Evolutionary conservation across 768 basidiomycete species (phyloP), one percentile per base, ranked within the genome.

Genomic region (Lactarius akahatsu): DNA sequence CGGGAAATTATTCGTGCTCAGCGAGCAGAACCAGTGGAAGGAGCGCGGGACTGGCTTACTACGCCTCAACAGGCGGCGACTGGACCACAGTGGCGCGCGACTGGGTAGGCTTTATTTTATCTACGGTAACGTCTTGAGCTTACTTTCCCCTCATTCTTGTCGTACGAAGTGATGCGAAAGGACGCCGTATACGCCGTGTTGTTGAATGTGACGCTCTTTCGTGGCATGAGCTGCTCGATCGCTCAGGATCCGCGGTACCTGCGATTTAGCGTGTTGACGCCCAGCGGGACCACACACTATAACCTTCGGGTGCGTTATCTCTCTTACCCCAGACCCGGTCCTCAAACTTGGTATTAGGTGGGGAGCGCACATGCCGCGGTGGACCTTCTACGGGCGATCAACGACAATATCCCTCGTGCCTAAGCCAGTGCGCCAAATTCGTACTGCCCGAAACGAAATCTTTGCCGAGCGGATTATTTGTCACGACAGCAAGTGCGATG

Each of bases 211-310:
- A 85, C 87, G 57, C 78, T 93, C 61, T 93, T 92, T 80, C 79
- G 80, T 71, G 91, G 91, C 38, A 93, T 93, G 90, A 82, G 81
- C 63, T 90, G 87, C 75, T 79, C 78, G 65, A 72, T 89, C 63
- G 88, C 89, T 20, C 89, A 90, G 73, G 91, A 93, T 72, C 89
- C 90, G 20, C 84, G 91, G 71, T 93, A 92, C 76, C 73, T 93
- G 72, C 81, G 90, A 62, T 87, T 93, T 75, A 89, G 89, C 71
- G 85, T 83, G 45, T 85, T 92, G 59, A 88, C 90, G 72, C 77
- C 79, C 55, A 84, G 85, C 52, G 74, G 71, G 34, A 82, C 86
- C 4, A 82, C 82, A 15, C 90, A 91, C 73, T 92, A 91, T 75
- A 92, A 91, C 76, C 75, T 93, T 61, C 82, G 88, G 77, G 91